phyloP scores from a whole-genome alignment of 164 flowering plant genomes.

The Aristolochia fimbriata region DNA sequence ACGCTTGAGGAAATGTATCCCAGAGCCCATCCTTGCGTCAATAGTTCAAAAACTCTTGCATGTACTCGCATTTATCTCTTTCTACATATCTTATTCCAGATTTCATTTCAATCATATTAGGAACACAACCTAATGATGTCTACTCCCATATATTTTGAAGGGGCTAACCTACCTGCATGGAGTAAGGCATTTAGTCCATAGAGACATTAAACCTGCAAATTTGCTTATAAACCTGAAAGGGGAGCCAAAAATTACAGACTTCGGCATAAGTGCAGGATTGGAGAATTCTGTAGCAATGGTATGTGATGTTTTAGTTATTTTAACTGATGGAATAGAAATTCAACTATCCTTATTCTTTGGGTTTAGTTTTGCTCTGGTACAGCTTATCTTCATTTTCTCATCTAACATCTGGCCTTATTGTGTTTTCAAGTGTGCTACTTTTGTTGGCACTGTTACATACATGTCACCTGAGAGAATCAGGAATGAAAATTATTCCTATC shows the following conservation, averaged over 20 bases:
- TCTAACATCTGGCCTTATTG: no score
- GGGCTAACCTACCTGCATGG: conserved; percentile 95
- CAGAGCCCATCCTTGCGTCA: conserved; percentile 79
- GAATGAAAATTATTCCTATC: conserved; percentile 86
- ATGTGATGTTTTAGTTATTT: conserved; percentile 13
- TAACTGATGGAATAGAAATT: neutral
- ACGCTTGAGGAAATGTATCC: conserved; percentile 43
- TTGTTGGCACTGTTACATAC: conserved; percentile 97
- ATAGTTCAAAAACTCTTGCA: conserved; percentile 78
- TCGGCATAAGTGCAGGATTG: conserved; percentile 97
- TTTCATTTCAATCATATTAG: no score
- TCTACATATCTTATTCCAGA: no score
- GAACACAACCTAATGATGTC: neutral
- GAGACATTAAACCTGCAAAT: conserved; percentile 99
- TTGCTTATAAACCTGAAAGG: conserved; percentile 95
- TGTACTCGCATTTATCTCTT: conserved; percentile 25
- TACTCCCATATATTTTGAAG: conserved; percentile 20
- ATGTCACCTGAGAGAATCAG: conserved; percentile 99
- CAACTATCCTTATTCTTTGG: no score
- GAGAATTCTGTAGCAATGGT: conserved; percentile 98
- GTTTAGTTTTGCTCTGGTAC: no score
- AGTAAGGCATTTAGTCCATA: conserved; percentile 84
- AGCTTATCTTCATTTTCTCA: neutral
- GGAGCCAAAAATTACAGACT: conserved; percentile 96
- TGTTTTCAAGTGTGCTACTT: conserved; percentile 79